These are phyloP conservation scores for Leishmania martiniquensis DNA, from an alignment of 208 protist genomes.

Conservation along the genomic window DNA sequence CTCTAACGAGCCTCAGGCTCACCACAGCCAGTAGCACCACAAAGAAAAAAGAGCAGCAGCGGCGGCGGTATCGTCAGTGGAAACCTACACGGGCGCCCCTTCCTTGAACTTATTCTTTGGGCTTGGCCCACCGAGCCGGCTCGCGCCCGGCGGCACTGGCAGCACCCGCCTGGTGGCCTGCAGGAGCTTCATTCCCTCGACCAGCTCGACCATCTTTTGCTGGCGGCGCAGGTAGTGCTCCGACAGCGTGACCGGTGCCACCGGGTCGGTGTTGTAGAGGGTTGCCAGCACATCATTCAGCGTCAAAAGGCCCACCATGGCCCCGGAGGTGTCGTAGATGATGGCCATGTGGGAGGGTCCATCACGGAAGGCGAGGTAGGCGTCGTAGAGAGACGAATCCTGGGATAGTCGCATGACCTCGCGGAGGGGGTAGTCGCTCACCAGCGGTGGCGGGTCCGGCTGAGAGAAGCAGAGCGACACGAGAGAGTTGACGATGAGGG, in stretches of 20 bases:
- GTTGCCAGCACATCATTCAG: slow-evolving; percentile 62
- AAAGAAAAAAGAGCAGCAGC: background rate
- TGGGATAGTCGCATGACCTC: slow-evolving; percentile 65
- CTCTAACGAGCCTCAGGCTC: background rate
- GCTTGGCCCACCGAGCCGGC: background rate
- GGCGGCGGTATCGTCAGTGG: background rate
- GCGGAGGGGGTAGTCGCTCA: slow-evolving; percentile 67
- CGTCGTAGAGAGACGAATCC: slow-evolving; percentile 60
- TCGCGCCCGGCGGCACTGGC: slow-evolving; percentile 16
- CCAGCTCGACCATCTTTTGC: slow-evolving; percentile 44
- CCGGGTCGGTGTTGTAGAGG: slow-evolving; percentile 50
- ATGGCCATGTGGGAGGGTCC: slow-evolving; percentile 65
- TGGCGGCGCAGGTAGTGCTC: slow-evolving; percentile 40
- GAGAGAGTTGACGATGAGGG: slow-evolving; percentile 86
- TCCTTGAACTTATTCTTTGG: slow-evolving; percentile 5
- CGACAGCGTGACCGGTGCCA: slow-evolving; percentile 12
- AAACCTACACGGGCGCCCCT: slow-evolving; percentile 6
- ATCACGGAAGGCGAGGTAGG: slow-evolving; percentile 67
- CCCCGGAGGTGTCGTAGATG: slow-evolving; percentile 56
- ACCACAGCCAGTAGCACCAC: background rate
- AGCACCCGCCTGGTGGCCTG: slow-evolving; percentile 32
- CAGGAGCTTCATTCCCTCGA: slow-evolving; percentile 53
- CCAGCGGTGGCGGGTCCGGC: slow-evolving; percentile 52
- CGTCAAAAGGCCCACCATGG: slow-evolving; percentile 68
- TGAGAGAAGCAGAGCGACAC: slow-evolving; percentile 66